These are phyloP conservation scores for Mycena maculata DNA, from an alignment of 768 basidiomycete species.

Conservation along the genomic window DNA sequence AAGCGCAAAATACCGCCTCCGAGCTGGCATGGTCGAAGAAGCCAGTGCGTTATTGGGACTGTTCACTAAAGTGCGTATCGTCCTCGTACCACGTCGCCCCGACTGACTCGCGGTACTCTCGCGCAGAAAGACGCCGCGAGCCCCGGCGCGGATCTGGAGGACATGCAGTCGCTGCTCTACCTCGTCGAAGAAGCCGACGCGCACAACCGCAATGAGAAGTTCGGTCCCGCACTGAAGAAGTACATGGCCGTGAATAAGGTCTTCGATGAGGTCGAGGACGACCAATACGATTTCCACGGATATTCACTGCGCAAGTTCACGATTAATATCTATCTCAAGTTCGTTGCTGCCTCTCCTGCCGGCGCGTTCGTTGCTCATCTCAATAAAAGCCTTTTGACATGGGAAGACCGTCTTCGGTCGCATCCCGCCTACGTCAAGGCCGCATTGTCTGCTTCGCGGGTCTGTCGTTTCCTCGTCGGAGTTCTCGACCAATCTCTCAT, in stretches of 20 bases:
- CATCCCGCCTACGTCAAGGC: slow-evolving; percentile 82
- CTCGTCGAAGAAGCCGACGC: slow-evolving; percentile 85
- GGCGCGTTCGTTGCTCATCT: slow-evolving; percentile 12
- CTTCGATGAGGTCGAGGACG: slow-evolving; percentile 91
- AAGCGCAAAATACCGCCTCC: slow-evolving; percentile 87
- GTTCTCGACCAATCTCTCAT: slow-evolving; percentile 14
- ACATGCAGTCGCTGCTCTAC: slow-evolving; percentile 95
- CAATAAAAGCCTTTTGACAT: slow-evolving; percentile 73
- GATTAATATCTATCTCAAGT: slow-evolving; percentile 88
- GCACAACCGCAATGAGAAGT: slow-evolving; percentile 70
- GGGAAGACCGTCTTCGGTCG: slow-evolving; percentile 84
- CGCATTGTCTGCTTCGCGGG: slow-evolving; percentile 76
- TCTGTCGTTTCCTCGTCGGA: slow-evolving; percentile 43
- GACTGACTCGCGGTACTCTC: background rate
- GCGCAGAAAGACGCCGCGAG: slow-evolving; percentile 84
- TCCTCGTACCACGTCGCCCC: background rate
- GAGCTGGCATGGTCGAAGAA: slow-evolving; percentile 84
- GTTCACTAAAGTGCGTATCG: slow-evolving; percentile 86
- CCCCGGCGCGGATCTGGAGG: slow-evolving; percentile 85
- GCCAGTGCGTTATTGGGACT: slow-evolving; percentile 80
- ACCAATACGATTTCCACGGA: slow-evolving; percentile 98
- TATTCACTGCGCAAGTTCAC: slow-evolving; percentile 93
- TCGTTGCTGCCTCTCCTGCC: slow-evolving; percentile 41
- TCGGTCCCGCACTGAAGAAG: slow-evolving; percentile 86
- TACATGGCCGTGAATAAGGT: slow-evolving; percentile 81